These are phyloP conservation scores for Epichloe baconii DNA, from an alignment of 2,329 filamentous ascomycete genomes.

Conservation along the genomic window DNA sequence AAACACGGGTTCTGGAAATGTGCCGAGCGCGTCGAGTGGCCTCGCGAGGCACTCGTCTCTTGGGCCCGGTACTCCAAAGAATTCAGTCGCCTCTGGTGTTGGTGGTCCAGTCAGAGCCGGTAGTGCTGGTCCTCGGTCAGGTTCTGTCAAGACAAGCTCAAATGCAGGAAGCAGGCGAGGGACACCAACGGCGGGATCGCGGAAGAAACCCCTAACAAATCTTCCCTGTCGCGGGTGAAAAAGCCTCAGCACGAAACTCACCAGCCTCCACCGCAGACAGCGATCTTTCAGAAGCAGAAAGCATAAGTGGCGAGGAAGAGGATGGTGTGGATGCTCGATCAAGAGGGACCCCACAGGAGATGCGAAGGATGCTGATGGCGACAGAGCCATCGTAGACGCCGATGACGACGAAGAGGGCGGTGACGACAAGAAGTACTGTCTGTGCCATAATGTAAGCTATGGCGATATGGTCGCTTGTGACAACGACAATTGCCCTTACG, in stretches of 20 bases:
- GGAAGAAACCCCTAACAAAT: conserved; percentile 44
- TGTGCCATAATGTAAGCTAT: conserved; percentile 71
- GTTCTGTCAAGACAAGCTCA: conserved; percentile 30
- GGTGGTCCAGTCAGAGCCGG: conserved; percentile 33
- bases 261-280: conserved; percentile 51
- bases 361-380: conserved; percentile 28
- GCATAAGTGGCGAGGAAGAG: conserved; percentile 39
- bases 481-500: conserved; percentile 66
- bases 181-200: conserved; percentile 28
- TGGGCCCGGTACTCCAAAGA: conserved; percentile 49
- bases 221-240: conserved; percentile 51
- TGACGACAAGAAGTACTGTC: conserved; percentile 71
- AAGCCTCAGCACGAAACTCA: conserved; percentile 43
- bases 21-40: conserved; percentile 40
- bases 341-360: conserved; percentile 20
- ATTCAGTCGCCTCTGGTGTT: conserved; percentile 12
- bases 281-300: conserved; percentile 51
- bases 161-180: conserved; percentile 32
- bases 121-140: conserved; percentile 45
- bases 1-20: conserved; percentile 32
- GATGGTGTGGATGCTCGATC: conserved; percentile 24
- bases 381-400: conserved; percentile 42
- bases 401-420: conserved; percentile 55
- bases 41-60: conserved; percentile 50
- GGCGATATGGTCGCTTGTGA: conserved; percentile 86